Conservation (phyloP, 202 grass and related monocot species). For the Saccharum hybrid region DNA sequence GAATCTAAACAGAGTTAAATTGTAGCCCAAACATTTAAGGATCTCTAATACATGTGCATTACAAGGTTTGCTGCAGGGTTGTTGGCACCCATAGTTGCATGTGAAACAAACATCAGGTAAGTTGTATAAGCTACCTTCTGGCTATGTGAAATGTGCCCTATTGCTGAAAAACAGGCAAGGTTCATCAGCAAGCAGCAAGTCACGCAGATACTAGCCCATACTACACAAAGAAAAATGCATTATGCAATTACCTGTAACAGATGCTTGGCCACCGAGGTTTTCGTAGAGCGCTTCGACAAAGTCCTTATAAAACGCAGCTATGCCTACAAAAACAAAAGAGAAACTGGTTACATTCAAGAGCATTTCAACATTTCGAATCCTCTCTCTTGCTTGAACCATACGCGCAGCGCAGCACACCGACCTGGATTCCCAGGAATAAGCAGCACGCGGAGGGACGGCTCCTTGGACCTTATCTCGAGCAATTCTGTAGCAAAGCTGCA, state of each 20-base stretch:
- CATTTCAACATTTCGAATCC: not conserved
- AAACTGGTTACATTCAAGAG: not conserved
- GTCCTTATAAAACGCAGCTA: conserved; percentile 75
- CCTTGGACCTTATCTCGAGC: conserved; percentile 76
- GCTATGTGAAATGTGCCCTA: conserved; percentile 75
- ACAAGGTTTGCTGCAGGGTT: not conserved
- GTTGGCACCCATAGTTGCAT: not conserved
- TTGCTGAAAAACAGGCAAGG: conserved; percentile 55
- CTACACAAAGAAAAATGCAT: not conserved
- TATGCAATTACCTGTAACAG: conserved; percentile 63
- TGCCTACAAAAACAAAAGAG: conserved; percentile 48
- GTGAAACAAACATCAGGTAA: conserved; percentile 1
- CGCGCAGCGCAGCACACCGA: not conserved
- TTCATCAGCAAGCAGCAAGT: conserved; percentile 43
- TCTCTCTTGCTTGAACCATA: not conserved
- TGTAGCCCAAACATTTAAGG: not conserved
- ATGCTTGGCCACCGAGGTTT: conserved; percentile 67
- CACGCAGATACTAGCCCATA: not conserved
- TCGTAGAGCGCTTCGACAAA: conserved; percentile 73
- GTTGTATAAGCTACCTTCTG: conserved; percentile 61
- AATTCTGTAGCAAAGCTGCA: conserved; percentile 72
- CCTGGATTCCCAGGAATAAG: conserved; percentile 90
- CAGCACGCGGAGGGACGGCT: conserved; percentile 63
- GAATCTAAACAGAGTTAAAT: not conserved
- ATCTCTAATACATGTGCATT: not conserved